Evolutionary conservation across 148 eudicot species (phyloP).

Genomic region (Suaeda aralocaspica): DNA sequence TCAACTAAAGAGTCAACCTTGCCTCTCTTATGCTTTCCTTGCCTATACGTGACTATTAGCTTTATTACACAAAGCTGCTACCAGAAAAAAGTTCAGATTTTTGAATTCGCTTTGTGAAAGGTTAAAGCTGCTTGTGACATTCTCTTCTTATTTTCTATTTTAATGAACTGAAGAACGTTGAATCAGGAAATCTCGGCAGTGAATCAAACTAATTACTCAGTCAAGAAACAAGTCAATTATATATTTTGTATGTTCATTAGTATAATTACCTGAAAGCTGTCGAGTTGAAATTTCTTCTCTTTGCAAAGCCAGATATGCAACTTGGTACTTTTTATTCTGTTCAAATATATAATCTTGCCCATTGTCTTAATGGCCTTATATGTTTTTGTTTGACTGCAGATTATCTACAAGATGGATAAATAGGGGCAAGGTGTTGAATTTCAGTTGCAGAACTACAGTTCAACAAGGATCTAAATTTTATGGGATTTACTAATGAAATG

Average conservation of each 20-base stretch:
- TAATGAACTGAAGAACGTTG: neutral
- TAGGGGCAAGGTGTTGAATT: slow-evolving; percentile 93
- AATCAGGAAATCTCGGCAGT: neutral
- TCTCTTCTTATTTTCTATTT: neutral
- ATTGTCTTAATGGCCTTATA: neutral
- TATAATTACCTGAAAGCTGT: neutral
- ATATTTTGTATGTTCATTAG: neutral
- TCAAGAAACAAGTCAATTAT: neutral
- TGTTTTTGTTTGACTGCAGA: slow-evolving; percentile 36
- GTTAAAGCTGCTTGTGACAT: neutral
- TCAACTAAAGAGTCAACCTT: no score
- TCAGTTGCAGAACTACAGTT: slow-evolving; percentile 50
- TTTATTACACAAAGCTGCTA: neutral
- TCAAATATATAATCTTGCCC: neutral
- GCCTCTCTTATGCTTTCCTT: neutral
- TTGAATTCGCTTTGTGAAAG: neutral
- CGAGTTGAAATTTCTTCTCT: neutral
- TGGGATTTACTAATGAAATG: slow-evolving; percentile 84
- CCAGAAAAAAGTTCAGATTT: neutral
- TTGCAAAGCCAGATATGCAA: neutral
- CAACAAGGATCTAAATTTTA: slow-evolving; percentile 67
- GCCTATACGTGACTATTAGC: neutral
- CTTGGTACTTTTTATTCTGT: neutral
- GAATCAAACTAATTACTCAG: neutral
- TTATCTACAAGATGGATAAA: slow-evolving; percentile 98